A percentile compares a stretch with the other conserved stretches of the same genome.
Evolutionary conservation across 768 basidiomycete genomes (phyloP).

Genomic region (Megacollybia marginata): DNA sequence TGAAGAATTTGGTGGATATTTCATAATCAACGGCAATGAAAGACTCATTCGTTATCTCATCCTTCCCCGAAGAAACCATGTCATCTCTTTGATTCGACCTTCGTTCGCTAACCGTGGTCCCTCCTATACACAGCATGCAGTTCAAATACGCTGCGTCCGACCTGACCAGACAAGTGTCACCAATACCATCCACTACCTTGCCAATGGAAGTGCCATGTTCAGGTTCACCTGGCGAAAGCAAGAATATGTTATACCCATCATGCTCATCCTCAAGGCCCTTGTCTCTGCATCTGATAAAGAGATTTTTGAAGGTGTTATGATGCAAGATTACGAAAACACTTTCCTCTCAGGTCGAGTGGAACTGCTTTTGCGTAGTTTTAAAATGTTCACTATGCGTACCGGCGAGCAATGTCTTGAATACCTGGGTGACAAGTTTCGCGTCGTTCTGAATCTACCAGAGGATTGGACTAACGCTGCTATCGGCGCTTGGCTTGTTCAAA

Average conservation of each 20-base stretch:
- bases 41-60: slow-evolving; percentile 97
- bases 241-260: slow-evolving; percentile 97
- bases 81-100: slow-evolving; percentile 85
- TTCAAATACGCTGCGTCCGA: slow-evolving; percentile 92
- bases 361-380: slow-evolving; percentile 89
- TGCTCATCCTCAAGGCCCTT: slow-evolving; percentile 92
- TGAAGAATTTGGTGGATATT: slow-evolving; percentile 98
- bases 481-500: slow-evolving; percentile 77
- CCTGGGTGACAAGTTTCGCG: slow-evolving; percentile 93
- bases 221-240: slow-evolving; percentile 97
- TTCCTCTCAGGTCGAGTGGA: slow-evolving; percentile 98
- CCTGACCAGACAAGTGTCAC: slow-evolving; percentile 90
- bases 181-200: slow-evolving; percentile 95
- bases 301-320: slow-evolving; percentile 93
- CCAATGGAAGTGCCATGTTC: slow-evolving; percentile 93
- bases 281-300: slow-evolving; percentile 90
- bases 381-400: slow-evolving; percentile 82
- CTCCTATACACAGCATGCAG: slow-evolving; percentile 90
- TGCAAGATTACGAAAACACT: slow-evolving; percentile 95
- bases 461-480: slow-evolving; percentile 84
- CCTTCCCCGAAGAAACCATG: slow-evolving; percentile 91
- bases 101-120: slow-evolving; percentile 90
- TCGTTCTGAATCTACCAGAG: slow-evolving; percentile 85
- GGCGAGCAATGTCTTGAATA: slow-evolving; percentile 91
- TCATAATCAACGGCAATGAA: slow-evolving; percentile 98